A percentile compares a stretch with the other conserved stretches of the same genome.
Conservation (phyloP, 2,329 filamentous ascomycete species). For the Diaporthe batatas region DNA sequence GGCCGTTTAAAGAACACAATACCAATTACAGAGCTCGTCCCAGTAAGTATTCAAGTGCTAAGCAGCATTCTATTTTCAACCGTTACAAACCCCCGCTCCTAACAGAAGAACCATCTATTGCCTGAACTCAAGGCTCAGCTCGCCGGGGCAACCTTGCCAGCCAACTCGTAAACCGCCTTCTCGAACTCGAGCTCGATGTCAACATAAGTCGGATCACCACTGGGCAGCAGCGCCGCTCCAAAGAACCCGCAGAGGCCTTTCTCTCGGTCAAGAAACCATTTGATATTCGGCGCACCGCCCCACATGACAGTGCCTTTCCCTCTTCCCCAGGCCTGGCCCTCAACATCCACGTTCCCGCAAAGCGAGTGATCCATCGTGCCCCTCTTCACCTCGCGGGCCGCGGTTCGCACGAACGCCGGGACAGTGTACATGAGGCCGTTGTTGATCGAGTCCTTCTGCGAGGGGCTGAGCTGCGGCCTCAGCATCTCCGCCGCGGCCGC, state of each 20-base stretch:
- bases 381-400: conserved; percentile 39
- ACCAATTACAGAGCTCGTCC: background rate
- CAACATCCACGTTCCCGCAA: conserved; percentile 56
- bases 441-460: conserved; percentile 47
- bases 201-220: conserved; percentile 35
- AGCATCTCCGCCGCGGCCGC: conserved; percentile 62
- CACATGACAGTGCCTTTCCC: conserved; percentile 58
- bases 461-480: conserved; percentile 56
- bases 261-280: conserved; percentile 64
- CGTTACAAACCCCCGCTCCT: too few species aligned
- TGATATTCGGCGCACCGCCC: conserved; percentile 60
- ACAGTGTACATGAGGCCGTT: conserved; percentile 48
- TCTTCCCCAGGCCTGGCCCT: conserved; percentile 59
- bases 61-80: background rate
- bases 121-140: background rate
- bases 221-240: conserved; percentile 36
- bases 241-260: conserved; percentile 58
- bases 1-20: too few species aligned
- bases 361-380: conserved; percentile 56
- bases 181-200: conserved; percentile 36
- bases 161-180: conserved; percentile 36
- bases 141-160: conserved; percentile 5
- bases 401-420: conserved; percentile 52
- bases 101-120: background rate
- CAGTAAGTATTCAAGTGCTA: background rate